Evolutionary conservation across 2,329 filamentous ascomycete genomes (phyloP), one percentile per base, ranked within the genome.

Genomic region (Diaporthe batatas): DNA sequence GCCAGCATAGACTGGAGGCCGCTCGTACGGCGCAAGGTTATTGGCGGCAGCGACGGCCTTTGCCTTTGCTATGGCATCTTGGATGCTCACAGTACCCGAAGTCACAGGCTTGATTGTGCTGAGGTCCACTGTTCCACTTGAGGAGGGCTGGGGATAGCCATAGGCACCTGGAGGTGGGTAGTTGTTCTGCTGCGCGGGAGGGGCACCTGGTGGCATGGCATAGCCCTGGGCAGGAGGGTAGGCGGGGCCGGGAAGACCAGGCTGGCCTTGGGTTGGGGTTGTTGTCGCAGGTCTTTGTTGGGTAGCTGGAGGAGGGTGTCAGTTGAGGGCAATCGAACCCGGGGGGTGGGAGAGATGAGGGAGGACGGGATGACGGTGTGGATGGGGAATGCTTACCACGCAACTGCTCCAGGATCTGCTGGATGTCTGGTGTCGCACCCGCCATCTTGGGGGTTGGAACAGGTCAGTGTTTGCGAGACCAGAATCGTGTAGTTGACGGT

Each of bases 21-120:
- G 86, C 65, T 92, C 90, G 80, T 91, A 92, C 21, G 88, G 86
- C 49, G 88, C 84, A 44, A 94, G 86, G 74, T 93, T 94, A 79
- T 94, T 93, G 80, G 96, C 92, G 39, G 93, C 91, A 53, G 94
- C 94, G 81, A 93, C 94, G 54, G 92, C 93, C 80, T 93, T 93
- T 59, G 94, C 94, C 81, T 95, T 94, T 51, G 94, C 93, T 77
- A 97, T 92, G 64, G 94, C 93, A 81, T 97, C 94, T 73, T 92
- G 90, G 76, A 97, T 92, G 82, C 92, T 96, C 77, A 97, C 92
- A 25, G 92, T 94, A 73, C 94, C 94, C 39, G 93, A 93, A 80
- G 89, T 94, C 71, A 92, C 89, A 6, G 94, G 94, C 78, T 93
- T 93, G 79, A 96, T 94, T 71, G 90, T 88, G 82, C 92, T 95